Conservation (phyloP, 78 protist genomes). For the Abeoforma whisleri region DNA sequence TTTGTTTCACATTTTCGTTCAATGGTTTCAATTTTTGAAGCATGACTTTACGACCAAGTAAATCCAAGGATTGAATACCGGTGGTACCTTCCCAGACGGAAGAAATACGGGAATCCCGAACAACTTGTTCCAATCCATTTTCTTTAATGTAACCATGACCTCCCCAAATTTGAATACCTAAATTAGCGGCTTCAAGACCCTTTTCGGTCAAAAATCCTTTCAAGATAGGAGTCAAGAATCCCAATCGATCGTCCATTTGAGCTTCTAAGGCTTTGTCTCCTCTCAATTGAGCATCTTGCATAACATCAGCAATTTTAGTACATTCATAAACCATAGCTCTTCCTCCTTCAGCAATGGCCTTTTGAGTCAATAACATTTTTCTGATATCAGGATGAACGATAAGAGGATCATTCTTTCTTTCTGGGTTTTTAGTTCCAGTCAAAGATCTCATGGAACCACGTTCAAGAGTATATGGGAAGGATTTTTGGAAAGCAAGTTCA, state of each 20-base stretch:
- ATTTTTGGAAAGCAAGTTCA: constrained; percentile 48
- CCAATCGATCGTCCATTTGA: constrained; percentile 17
- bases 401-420: neutral
- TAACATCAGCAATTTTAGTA: neutral
- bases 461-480: constrained; percentile 49
- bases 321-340: constrained; percentile 4
- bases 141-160: constrained; percentile 58
- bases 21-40: constrained; percentile 29
- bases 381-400: constrained; percentile 34
- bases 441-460: constrained; percentile 18
- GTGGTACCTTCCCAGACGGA: constrained; percentile 56
- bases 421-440: constrained; percentile 32
- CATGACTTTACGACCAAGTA: constrained; percentile 40
- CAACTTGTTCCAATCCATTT: constrained; percentile 49
- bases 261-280: neutral
- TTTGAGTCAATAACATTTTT: constrained; percentile 3
- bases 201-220: constrained; percentile 54
- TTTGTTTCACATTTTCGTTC: neutral
- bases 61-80: constrained; percentile 43
- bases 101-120: constrained; percentile 51
- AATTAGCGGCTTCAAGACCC: constrained; percentile 48
- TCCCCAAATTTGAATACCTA: constrained; percentile 49
- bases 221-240: constrained; percentile 49
- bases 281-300: neutral
- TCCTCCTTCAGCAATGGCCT: constrained; percentile 38